Base-by-base conservation (phyloP, 2,329 filamentous ascomycete genomes). In the Apiospora arundinis region DNA sequence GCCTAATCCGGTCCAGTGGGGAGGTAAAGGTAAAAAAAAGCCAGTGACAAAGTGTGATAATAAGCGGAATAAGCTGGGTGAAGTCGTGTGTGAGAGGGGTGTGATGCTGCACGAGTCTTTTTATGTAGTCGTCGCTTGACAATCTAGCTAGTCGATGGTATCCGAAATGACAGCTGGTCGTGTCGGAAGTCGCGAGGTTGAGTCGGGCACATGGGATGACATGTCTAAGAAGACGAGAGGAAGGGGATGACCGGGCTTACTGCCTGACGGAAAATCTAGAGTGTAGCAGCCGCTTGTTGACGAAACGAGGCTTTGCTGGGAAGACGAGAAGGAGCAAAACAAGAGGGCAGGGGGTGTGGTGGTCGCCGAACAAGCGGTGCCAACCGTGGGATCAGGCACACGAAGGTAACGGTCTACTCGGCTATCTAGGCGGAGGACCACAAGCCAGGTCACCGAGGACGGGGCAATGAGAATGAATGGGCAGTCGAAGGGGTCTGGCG, bases 351-450 rank as follows among this genome's bases (percentile, higher is more conserved):
- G 28, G 25, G 32, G 3, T 28, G 12, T 45, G 42, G 32, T 63
- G 56, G 56, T 67, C 40, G 44, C 65, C 65, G 65, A 67, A 45
- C 40, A 46, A 18, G n/a, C 40, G 23, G 65, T 42, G 45, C n/a
- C 25, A 67, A 45, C 40, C 45, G 25, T n/a, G 44, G 65, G 40
- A 32, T 32, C 65, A 46, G 56, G 56, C 44, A 67, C 65, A 44
- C 56, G 18, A 65, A 32, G 44, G 68, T 70, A 65, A 70, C 52
- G 68, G 68, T 37, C 49, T 28, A 23, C 52, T 63, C 68, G 68
- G 49, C 52, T 70, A 70, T 32, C 56, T 60, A 48, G 52, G 68
- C 66, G 66, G 44, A 28, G 66, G 42, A 32, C 46, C 66, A 68
- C 66, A 45, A 68, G 44, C 44, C 44, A 37, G 66, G 16, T 37